A percentile compares a stretch with the other conserved stretches of the same genome.
These are phyloP conservation scores for Phytopythium mirpurense DNA, from an alignment of 352 stramenopile genomes.

Conservation along the genomic window DNA sequence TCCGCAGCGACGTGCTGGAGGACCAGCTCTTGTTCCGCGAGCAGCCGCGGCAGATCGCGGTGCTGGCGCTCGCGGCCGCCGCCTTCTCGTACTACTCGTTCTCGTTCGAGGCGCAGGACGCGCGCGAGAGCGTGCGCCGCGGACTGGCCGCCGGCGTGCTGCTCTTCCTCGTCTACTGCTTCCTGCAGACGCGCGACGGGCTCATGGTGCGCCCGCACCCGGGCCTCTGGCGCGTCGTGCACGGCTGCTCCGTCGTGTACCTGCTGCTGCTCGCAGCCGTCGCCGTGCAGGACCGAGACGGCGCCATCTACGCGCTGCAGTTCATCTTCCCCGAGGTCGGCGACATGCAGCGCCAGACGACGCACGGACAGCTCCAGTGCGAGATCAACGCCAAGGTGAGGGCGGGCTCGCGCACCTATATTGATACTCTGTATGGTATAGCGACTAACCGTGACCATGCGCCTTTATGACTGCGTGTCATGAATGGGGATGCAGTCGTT, in stretches of 20 bases:
- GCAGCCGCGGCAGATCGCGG: constrained; percentile 72
- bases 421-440: too few species aligned
- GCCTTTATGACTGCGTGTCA: background rate
- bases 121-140: constrained; percentile 57
- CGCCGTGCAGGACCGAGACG: constrained; percentile 62
- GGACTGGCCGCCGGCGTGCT: constrained; percentile 57
- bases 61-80: constrained; percentile 47
- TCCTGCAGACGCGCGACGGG: constrained; percentile 73
- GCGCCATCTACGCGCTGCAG: constrained; percentile 61
- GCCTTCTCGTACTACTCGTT: constrained; percentile 82
- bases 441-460: too few species aligned
- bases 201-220: constrained; percentile 77
- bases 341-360: constrained; percentile 25
- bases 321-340: constrained; percentile 74
- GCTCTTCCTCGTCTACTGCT: constrained; percentile 84
- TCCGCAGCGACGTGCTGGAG: constrained; percentile 59
- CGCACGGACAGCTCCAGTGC: constrained; percentile 37
- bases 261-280: constrained; percentile 61
- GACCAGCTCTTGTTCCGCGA: constrained; percentile 73
- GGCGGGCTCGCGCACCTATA: background rate
- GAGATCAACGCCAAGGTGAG: constrained; percentile 50
- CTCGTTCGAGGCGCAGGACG: constrained; percentile 71
- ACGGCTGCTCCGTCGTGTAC: constrained; percentile 76
- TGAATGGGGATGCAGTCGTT: constrained; percentile 23
- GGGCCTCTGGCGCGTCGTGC: constrained; percentile 73